A percentile compares a stretch with the other conserved stretches of the same genome.
These are phyloP conservation scores for Pichia sp. DNA, from an alignment of 1,139 yeast genomes.

Conservation along the genomic window DNA sequence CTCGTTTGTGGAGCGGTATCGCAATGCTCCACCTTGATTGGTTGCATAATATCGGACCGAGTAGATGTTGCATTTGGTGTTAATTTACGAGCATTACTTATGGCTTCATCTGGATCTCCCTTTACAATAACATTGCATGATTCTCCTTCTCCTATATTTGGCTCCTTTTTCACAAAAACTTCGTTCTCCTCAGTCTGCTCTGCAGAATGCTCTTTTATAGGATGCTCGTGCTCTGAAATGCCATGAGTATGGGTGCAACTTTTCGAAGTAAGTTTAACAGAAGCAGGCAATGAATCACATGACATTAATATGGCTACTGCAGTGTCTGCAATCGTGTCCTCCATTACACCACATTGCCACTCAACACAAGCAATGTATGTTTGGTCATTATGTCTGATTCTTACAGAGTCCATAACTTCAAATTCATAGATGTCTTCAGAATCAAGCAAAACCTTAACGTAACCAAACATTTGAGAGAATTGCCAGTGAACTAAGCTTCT, in stretches of 20 bases:
- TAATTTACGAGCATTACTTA: neutral
- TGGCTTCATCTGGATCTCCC: neutral
- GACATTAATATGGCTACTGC: constrained; percentile 85
- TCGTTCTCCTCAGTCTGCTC: neutral
- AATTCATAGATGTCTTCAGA: constrained; percentile 44
- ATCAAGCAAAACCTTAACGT: constrained; percentile 61
- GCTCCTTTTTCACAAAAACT: constrained; percentile 5
- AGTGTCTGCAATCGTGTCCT: constrained; percentile 93
- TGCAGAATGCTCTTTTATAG: constrained; percentile 17
- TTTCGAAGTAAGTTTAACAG: constrained; percentile 77
- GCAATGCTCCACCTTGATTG: constrained; percentile 29
- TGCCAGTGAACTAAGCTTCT: constrained; percentile 83
- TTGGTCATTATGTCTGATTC: constrained; percentile 47
- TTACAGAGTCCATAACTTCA: constrained; percentile 37
- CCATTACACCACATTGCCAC: constrained; percentile 88
- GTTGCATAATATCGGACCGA: neutral
- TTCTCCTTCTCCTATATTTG: neutral
- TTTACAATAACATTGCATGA: neutral
- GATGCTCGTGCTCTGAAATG: constrained; percentile 18
- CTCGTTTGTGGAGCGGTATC: constrained; percentile 47
- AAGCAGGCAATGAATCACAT: constrained; percentile 92
- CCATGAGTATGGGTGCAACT: constrained; percentile 43
- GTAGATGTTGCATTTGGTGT: too few species aligned
- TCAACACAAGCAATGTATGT: constrained; percentile 59
- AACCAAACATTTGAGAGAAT: constrained; percentile 93